Conservation (phyloP, 2,329 filamentous ascomycete genomes). For the Penicillium concentricum region DNA sequence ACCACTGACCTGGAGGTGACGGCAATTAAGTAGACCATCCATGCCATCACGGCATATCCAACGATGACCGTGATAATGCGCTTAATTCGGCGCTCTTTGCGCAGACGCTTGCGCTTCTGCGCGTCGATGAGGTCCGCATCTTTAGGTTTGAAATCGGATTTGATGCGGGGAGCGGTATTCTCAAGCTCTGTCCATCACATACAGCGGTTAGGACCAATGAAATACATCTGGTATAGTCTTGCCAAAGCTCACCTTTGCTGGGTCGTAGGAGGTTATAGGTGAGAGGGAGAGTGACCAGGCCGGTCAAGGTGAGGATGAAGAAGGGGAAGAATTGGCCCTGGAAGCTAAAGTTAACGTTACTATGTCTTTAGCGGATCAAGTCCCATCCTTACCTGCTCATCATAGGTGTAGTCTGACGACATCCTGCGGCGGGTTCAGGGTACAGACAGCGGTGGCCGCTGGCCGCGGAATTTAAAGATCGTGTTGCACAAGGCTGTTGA, state of each 20-base stretch:
- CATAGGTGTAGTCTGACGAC: constrained; percentile 97
- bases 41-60: constrained; percentile 81
- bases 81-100: constrained; percentile 86
- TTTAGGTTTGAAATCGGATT: constrained; percentile 75
- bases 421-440: constrained; percentile 42
- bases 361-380: neutral
- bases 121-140: constrained; percentile 80
- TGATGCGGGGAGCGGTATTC: constrained; percentile 77
- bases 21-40: constrained; percentile 88
- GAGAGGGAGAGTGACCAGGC: constrained; percentile 83
- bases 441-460: constrained; percentile 35
- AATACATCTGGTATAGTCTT: neutral
- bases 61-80: constrained; percentile 70
- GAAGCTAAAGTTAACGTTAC: neutral
- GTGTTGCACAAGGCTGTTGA: constrained; percentile 24
- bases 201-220: neutral
- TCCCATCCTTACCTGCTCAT: constrained; percentile 68
- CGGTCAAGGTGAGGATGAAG: constrained; percentile 89
- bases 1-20: constrained; percentile 69
- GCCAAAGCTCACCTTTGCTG: constrained; percentile 57
- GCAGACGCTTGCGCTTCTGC: constrained; percentile 81
- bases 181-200: constrained; percentile 58
- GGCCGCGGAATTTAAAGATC: constrained; percentile 27
- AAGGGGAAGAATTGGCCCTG: constrained; percentile 98
- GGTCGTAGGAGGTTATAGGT: constrained; percentile 85